Conservation (phyloP, 2,329 filamentous ascomycete species). For the Cercospora brassicicola region DNA sequence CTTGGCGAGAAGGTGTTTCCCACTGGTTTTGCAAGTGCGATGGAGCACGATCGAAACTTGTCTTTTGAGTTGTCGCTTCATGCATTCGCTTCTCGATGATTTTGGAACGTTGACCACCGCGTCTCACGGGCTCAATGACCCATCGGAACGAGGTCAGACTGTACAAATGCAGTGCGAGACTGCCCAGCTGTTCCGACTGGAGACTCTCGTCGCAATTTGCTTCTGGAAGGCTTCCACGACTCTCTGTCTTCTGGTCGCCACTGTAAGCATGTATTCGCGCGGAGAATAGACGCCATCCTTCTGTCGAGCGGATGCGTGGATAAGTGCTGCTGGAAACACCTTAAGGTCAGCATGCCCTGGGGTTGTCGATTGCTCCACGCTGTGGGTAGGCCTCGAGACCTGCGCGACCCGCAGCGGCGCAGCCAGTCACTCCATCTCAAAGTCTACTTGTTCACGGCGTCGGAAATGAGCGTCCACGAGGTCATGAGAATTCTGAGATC, state of each 20-base stretch:
- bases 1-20: neutral
- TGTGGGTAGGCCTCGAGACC: neutral
- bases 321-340: neutral
- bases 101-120: neutral
- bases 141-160: neutral
- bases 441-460: no score
- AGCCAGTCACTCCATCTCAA: neutral
- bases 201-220: neutral
- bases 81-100: no score
- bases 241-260: neutral
- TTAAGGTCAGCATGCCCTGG: neutral
- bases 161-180: no score
- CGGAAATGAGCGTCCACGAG: neutral
- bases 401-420: neutral
- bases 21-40: neutral
- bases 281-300: neutral
- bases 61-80: neutral
- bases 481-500: neutral
- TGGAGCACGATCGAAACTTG: neutral
- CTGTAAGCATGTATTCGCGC: neutral
- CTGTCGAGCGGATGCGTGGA: neutral
- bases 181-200: no score
- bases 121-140: neutral
- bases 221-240: neutral
- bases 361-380: neutral